These are phyloP conservation scores for Berberis vulgaris DNA, from an alignment of 164 flowering plant species.

Conservation along the genomic window DNA sequence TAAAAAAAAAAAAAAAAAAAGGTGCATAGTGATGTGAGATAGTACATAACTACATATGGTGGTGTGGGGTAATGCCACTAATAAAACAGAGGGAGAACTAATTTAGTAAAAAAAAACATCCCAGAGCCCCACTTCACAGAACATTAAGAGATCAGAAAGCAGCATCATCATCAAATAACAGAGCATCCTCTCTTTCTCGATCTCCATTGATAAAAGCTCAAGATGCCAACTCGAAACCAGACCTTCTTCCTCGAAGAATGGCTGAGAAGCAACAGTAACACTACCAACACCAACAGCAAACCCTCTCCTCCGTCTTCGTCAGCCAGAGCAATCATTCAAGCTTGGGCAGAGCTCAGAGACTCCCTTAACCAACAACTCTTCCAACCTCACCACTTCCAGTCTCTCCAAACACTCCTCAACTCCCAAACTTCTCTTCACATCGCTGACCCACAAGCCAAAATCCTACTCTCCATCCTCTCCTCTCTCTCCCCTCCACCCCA, in stretches of 20 bases:
- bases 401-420: conserved; percentile 46
- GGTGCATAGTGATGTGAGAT: no score
- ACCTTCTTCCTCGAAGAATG: conserved; percentile 69
- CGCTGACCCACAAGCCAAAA: conserved; percentile 90
- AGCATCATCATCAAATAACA: no score
- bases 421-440: conserved; percentile 58
- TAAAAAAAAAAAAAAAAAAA: no score
- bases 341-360: conserved; percentile 85
- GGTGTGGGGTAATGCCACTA: no score
- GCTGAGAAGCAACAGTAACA: conserved; percentile 35
- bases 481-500: conserved; percentile 35
- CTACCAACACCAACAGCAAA: conserved; percentile 10
- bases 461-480: conserved; percentile 58
- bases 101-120: no score
- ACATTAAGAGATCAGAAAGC: no score
- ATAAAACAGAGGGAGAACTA: no score
- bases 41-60: no score
- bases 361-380: conserved; percentile 34
- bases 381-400: conserved; percentile 32
- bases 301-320: conserved; percentile 34
- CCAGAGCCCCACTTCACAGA: no score
- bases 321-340: conserved; percentile 66
- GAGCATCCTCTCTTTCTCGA: no score
- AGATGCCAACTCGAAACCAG: conserved; percentile 36
- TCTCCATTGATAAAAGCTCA: neutral